Conservation (phyloP, 2,329 filamentous ascomycete genomes). For the Chalaropsis ovoidea region DNA sequence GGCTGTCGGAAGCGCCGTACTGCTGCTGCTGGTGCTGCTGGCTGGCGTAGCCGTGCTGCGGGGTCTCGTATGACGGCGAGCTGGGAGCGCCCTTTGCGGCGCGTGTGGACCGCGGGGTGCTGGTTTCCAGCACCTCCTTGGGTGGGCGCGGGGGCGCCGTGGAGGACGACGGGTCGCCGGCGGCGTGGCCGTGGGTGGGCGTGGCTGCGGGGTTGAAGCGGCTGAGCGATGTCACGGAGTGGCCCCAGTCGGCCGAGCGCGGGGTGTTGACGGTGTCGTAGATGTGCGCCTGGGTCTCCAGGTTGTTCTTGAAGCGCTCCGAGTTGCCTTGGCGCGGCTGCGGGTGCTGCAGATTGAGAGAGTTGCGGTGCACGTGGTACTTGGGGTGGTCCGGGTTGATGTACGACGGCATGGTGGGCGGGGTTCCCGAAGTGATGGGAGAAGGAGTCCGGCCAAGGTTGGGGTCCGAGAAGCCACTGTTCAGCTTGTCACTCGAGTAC, state of each 20-base stretch:
- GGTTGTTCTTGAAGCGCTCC: slow-evolving; percentile 60
- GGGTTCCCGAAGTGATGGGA: slow-evolving; percentile 32
- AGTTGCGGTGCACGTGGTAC: slow-evolving; percentile 73
- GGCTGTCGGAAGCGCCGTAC: slow-evolving; percentile 42
- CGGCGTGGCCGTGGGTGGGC: slow-evolving; percentile 39
- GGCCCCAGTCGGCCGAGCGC: slow-evolving; percentile 51
- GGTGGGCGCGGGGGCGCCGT: slow-evolving; percentile 48
- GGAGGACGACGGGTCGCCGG: slow-evolving; percentile 32
- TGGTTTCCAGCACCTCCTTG: slow-evolving; percentile 48
- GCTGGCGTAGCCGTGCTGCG: slow-evolving; percentile 42
- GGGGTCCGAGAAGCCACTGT: slow-evolving; percentile 46
- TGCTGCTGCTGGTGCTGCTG: slow-evolving; percentile 37
- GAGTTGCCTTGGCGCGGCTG: slow-evolving; percentile 66
- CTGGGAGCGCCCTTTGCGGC: slow-evolving; percentile 29
- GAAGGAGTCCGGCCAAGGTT: slow-evolving; percentile 33
- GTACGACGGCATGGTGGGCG: slow-evolving; percentile 43
- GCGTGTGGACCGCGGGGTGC: slow-evolving; percentile 27
- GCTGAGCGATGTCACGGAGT: slow-evolving; percentile 49
- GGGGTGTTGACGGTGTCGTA: slow-evolving; percentile 54
- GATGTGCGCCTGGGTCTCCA: slow-evolving; percentile 62
- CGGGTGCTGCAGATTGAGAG: slow-evolving; percentile 67
- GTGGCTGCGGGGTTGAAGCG: slow-evolving; percentile 41
- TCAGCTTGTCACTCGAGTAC: slow-evolving; percentile 52
- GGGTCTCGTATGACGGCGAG: slow-evolving; percentile 5
- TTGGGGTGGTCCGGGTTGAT: slow-evolving; percentile 59